phyloP scores from a whole-genome alignment of 177 flowering plant genomes.

The Tripterygium wilfordii region DNA sequence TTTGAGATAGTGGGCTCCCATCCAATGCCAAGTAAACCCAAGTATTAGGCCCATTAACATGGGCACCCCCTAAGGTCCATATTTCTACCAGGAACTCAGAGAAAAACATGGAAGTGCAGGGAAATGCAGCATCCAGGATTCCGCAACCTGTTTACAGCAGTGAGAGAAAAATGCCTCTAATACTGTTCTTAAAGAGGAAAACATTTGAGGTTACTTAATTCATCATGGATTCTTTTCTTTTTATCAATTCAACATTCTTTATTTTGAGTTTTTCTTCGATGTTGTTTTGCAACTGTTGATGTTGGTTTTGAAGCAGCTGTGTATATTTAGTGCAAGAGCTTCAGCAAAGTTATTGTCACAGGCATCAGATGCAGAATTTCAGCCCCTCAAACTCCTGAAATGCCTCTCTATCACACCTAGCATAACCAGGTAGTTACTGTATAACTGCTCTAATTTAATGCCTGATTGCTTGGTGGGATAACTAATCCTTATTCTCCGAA shows the following conservation, averaged over 20 bases:
- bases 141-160: constrained; percentile 9
- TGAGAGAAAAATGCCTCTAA: constrained; percentile 23
- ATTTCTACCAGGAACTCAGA: constrained; percentile 10
- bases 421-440: constrained; percentile 44
- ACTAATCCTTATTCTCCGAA: background rate
- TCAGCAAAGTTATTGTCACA: constrained; percentile 17
- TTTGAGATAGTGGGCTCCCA: too few species aligned
- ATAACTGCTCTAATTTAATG: background rate
- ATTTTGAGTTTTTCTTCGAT: background rate
- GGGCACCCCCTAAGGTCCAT: too few species aligned
- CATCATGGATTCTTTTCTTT: background rate
- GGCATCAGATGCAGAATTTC: constrained; percentile 32
- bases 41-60: too few species aligned
- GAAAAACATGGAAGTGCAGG: constrained; percentile 14
- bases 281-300: background rate
- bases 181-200: constrained; percentile 55
- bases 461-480: background rate
- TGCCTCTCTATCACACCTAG: constrained; percentile 36
- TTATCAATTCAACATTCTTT: background rate
- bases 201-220: constrained; percentile 29
- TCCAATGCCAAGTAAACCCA: too few species aligned
- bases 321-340: background rate
- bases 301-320: background rate
- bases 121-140: constrained; percentile 13
- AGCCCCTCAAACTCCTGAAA: constrained; percentile 36